phyloP scores from a whole-genome alignment of 192 early-diverging fungal genomes.

The Globomyces pollinis-pini region DNA sequence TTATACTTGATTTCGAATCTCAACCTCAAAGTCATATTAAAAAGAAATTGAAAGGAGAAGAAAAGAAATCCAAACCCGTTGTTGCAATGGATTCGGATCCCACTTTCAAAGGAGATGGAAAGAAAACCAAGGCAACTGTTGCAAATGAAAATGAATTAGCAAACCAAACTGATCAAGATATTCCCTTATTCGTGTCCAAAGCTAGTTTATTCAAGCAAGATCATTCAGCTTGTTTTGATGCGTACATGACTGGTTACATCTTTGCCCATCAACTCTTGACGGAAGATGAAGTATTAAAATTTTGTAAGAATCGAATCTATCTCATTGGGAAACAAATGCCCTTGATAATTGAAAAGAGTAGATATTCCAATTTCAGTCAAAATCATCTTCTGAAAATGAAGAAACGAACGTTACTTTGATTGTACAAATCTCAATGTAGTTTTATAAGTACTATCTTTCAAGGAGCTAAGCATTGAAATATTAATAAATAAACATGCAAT shows the following conservation, averaged over 20 bases:
- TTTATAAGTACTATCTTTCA: neutral
- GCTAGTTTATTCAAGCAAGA: constrained; percentile 45
- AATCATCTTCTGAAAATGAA: neutral
- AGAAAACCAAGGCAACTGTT: neutral
- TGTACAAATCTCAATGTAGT: neutral
- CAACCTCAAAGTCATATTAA: too few species aligned
- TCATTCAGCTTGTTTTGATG: constrained; percentile 90
- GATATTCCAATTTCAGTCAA: constrained; percentile 34
- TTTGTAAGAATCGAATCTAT: constrained; percentile 73
- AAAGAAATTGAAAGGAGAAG: constrained; percentile 6
- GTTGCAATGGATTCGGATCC: too few species aligned
- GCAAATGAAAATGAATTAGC: constrained; percentile 11
- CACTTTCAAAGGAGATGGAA: neutral
- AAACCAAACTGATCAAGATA: neutral
- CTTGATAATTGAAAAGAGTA: constrained; percentile 53
- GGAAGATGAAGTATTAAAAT: constrained; percentile 1
- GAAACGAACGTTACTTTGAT: neutral
- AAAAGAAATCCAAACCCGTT: constrained; percentile 12
- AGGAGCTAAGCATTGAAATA: too few species aligned
- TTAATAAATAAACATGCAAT: neutral
- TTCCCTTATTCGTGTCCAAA: too few species aligned
- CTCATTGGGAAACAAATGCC: constrained; percentile 75
- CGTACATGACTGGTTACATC: constrained; percentile 93
- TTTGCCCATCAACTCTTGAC: constrained; percentile 54
- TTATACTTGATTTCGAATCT: constrained; percentile 93